phyloP scores from a whole-genome alignment of 768 basidiomycete genomes.

The Amanita rubescens region DNA sequence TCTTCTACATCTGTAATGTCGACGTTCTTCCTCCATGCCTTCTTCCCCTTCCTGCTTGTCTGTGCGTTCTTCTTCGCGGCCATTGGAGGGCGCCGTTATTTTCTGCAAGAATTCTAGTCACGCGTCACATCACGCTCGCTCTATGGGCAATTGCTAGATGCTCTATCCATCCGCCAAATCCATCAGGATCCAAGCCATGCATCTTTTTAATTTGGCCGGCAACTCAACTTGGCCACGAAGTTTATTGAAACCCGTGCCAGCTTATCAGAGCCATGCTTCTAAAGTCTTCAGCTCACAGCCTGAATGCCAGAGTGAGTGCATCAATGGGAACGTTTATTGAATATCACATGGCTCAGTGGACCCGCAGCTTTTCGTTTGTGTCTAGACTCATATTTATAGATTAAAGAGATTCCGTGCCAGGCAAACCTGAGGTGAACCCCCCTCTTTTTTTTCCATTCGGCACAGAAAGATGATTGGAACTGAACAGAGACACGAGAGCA shows the following conservation, averaged over 20 bases:
- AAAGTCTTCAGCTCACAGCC: conserved; percentile 16
- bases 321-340: not conserved
- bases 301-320: conserved; percentile 13
- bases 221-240: not conserved
- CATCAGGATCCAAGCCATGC: no score
- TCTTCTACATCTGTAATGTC: conserved; percentile 60
- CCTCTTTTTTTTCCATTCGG: not conserved
- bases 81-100: not conserved
- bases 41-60: conserved; percentile 82
- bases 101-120: no score
- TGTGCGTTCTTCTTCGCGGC: conserved; percentile 11
- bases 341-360: conserved; percentile 13
- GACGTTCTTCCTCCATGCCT: conserved; percentile 90
- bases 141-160: not conserved
- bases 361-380: conserved; percentile 18
- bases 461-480: not conserved
- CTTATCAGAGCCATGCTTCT: conserved; percentile 14
- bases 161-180: no score
- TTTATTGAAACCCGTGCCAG: conserved; percentile 11
- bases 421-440: conserved; percentile 19
- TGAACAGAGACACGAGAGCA: no score
- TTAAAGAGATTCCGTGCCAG: conserved; percentile 24
- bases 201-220: conserved; percentile 1
- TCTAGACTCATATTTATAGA: conserved; percentile 17
- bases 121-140: not conserved